Evolutionary conservation across 768 basidiomycete genomes (phyloP), one percentile per base, ranked within the genome.

Genomic region (Podaxis sp.): DNA sequence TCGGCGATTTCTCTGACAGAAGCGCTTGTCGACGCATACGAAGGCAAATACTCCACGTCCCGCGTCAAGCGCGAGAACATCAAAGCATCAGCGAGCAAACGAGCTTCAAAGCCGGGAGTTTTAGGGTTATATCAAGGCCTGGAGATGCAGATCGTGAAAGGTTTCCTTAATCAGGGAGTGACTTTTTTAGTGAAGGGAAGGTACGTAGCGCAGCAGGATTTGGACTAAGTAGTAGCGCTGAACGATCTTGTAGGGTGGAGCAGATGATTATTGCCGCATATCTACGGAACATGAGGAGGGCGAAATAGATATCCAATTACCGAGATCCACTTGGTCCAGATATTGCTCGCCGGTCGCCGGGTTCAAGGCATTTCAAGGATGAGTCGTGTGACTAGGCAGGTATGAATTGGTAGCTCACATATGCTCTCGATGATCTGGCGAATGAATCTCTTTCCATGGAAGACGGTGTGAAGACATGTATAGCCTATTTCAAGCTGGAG

Each of bases 141-240:
- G 17, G 73, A 78, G 19, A 78, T 77, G 65, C 81, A 84, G 69
- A 75, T 82, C 15, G 53, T 81, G 56, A 86, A 85, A 66, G 81
- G 82, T 0, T 83, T 86, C 59, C 66, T 87, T 27, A 81, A 77
- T 64, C 82, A 86, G 68, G 86, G 85, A 0, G 76, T 86, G 1
- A 84, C 84, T 4, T 81, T 86, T 70, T 68, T 85, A 63, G 76
- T 86, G 38, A 87, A 87, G 71, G 83, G 85, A 63, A 73, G 85
- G 81, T 80, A n/a, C 56, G 71, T 61, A 3, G 36, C 33, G 9
- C 24, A 19, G 15, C 19, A 13, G 38, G 15, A 25, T 8, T 49
- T 19, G 29, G 15, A 29, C 25, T n/a, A 25, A 4, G 51, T 24
- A 29, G 27, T 47, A 17, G 25, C 6, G 29, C 6, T 29, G 41